A percentile compares a stretch with the other conserved stretches of the same genome.
phyloP scores from a whole-genome alignment of 2,329 filamentous ascomycete species.

The Arthrobotrys conoides region DNA sequence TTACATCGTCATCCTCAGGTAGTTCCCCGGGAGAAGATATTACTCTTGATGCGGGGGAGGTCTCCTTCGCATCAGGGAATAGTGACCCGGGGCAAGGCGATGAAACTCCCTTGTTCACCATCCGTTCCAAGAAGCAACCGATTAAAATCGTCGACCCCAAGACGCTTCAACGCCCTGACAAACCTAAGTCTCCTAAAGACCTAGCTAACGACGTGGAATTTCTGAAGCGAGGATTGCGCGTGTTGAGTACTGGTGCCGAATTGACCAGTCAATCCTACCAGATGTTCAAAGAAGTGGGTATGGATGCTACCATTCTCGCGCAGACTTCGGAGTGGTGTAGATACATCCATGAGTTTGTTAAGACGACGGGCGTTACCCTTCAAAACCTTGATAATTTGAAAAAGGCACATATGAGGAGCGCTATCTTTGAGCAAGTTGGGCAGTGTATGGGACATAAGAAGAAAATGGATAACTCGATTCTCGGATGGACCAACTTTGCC shows the following conservation, averaged over 20 bases:
- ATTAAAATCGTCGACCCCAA: conserved; percentile 56
- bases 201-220: conserved; percentile 59
- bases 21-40: conserved; percentile 1
- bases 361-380: conserved; percentile 5
- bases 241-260: conserved; percentile 46
- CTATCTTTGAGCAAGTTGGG: conserved; percentile 32
- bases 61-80: conserved; percentile 55
- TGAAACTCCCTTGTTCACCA: conserved; percentile 51
- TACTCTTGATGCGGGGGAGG: conserved; percentile 27
- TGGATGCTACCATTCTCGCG: conserved; percentile 43
- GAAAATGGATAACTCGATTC: conserved; percentile 53
- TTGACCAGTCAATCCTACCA: conserved; percentile 43
- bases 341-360: conserved; percentile 29
- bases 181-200: conserved; percentile 56
- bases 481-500: conserved; percentile 56
- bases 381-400: conserved; percentile 33
- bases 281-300: conserved; percentile 46
- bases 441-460: conserved; percentile 57
- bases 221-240: conserved; percentile 53
- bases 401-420: conserved; percentile 18
- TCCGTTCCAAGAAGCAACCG: conserved; percentile 53
- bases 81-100: conserved; percentile 49
- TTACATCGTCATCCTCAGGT: conserved; percentile 16
- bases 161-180: conserved; percentile 52
- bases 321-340: conserved; percentile 43